phyloP scores from a whole-genome alignment of 116 monocot genomes.

The Trichopus zeylanicus region DNA sequence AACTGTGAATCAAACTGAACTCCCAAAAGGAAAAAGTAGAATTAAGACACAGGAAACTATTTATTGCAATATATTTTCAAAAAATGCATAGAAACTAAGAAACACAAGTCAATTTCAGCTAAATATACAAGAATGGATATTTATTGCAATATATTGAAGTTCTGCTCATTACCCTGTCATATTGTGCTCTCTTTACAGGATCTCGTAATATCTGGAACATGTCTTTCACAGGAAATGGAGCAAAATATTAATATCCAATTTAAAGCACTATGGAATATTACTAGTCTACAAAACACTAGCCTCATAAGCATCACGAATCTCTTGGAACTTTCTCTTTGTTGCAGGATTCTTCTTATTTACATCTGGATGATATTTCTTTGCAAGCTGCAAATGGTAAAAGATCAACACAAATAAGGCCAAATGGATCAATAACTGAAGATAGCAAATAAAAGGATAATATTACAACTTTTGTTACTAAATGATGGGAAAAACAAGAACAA shows the following conservation, averaged over 20 bases:
- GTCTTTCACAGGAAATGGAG: conserved; percentile 19
- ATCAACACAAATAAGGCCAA: neutral
- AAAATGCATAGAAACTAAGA: neutral
- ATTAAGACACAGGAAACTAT: neutral
- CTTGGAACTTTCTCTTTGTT: conserved; percentile 88
- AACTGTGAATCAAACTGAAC: neutral
- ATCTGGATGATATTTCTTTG: conserved; percentile 96
- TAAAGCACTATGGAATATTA: conserved; percentile 2
- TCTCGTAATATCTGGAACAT: conserved; percentile 68
- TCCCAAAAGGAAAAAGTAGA: neutral
- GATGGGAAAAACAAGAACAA: no score
- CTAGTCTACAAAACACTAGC: conserved; percentile 27
- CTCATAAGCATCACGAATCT: conserved; percentile 97
- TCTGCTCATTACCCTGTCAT: conserved; percentile 57
- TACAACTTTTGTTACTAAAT: neutral
- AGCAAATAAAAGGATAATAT: neutral
- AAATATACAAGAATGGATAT: no score
- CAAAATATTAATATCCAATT: conserved; percentile 2
- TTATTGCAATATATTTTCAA: neutral
- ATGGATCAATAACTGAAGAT: conserved; percentile 3
- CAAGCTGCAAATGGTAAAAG: conserved; percentile 52
- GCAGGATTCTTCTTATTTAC: conserved; percentile 74
- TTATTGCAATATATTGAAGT: no score
- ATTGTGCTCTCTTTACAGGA: conserved; percentile 71
- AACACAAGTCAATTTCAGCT: neutral